Conservation (phyloP, 257 asterid species). For the Phtheirospermum japonicum region DNA sequence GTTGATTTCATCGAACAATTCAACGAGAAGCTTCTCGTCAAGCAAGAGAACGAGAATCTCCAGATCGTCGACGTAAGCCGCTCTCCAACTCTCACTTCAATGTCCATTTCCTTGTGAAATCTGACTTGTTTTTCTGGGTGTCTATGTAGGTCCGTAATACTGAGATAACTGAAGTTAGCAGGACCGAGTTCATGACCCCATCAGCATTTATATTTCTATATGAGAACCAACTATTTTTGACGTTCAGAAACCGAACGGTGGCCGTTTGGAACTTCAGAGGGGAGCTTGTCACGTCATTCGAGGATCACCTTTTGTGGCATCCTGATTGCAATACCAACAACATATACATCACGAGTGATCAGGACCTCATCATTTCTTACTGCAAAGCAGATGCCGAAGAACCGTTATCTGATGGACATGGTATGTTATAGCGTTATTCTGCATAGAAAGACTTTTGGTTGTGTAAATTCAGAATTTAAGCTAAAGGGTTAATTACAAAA, state of each 20-base stretch:
- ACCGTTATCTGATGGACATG: constrained; percentile 82
- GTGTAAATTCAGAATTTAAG: too few relatives aligned
- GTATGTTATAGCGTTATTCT: constrained; percentile 33
- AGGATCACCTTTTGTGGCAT: constrained; percentile 98
- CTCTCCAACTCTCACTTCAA: not conserved
- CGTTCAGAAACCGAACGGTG: constrained; percentile 90
- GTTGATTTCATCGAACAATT: constrained; percentile 97
- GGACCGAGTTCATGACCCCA: constrained; percentile 97
- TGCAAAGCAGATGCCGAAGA: constrained; percentile 83
- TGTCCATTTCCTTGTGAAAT: constrained; percentile 14
- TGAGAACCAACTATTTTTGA: constrained; percentile 92
- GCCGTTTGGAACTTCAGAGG: constrained; percentile 99
- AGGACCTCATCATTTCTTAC: constrained; percentile 96
- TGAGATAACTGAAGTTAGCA: constrained; percentile 89
- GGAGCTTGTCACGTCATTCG: constrained; percentile 95
- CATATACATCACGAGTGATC: constrained; percentile 97
- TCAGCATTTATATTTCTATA: constrained; percentile 96
- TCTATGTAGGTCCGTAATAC: constrained; percentile 76
- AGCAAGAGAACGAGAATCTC: constrained; percentile 96
- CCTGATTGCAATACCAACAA: constrained; percentile 99
- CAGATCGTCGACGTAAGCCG: constrained; percentile 82
- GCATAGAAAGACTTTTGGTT: not conserved
- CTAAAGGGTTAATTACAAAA: too few relatives aligned
- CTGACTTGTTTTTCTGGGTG: constrained; percentile 21
- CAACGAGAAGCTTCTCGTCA: constrained; percentile 97